Conservation (phyloP, 2,329 filamentous ascomycete genomes). For the Aspergillus amoenus region DNA sequence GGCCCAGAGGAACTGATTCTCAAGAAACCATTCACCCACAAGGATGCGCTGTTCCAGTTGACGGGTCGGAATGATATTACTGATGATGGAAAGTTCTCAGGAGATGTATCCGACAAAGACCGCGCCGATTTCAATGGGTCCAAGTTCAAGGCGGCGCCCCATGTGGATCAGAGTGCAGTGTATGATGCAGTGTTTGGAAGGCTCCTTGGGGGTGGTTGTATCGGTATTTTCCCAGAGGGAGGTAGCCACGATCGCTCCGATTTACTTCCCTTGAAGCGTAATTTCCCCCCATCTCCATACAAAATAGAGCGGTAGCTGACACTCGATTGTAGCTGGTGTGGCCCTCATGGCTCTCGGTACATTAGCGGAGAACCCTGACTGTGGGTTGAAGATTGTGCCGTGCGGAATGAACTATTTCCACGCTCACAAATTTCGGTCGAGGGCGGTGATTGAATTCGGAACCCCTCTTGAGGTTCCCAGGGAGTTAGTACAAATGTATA, state of each 20-base stretch:
- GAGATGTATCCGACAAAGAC: constrained; percentile 54
- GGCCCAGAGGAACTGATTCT: constrained; percentile 78
- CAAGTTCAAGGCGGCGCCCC: constrained; percentile 83
- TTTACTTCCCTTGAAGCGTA: constrained; percentile 79
- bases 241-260: constrained; percentile 94
- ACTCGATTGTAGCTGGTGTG: constrained; percentile 66
- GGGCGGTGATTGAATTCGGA: constrained; percentile 94
- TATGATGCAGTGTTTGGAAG: constrained; percentile 91
- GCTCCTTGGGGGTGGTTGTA: constrained; percentile 77
- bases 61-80: constrained; percentile 75
- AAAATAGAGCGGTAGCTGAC: constrained; percentile 9
- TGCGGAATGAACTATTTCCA: constrained; percentile 99
- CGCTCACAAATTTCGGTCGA: constrained; percentile 94
- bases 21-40: constrained; percentile 83
- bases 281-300: not conserved
- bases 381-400: constrained; percentile 89
- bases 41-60: constrained; percentile 72
- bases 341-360: constrained; percentile 97
- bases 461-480: constrained; percentile 79
- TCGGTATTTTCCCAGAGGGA: constrained; percentile 96
- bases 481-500: constrained; percentile 83
- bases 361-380: constrained; percentile 79
- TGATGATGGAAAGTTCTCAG: constrained; percentile 62
- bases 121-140: constrained; percentile 67
- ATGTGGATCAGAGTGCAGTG: constrained; percentile 90